Evolutionary conservation across 495 filamentous ascomycete genomes (phyloP), one percentile per base, ranked within the genome.

Genomic region (Tricharina praecox): DNA sequence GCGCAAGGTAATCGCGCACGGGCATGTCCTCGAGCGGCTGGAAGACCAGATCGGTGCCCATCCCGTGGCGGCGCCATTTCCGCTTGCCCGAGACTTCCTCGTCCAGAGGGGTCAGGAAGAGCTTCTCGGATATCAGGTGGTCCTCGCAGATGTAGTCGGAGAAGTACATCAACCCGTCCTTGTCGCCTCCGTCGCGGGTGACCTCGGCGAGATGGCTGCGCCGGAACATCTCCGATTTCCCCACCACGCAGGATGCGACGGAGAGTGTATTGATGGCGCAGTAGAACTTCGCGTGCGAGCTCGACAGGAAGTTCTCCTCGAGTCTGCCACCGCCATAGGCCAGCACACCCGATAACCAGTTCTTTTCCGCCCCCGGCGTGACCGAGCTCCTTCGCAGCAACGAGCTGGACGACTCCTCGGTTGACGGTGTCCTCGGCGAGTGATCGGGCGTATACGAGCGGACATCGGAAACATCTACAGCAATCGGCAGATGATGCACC

Each of bases 211-310:
- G 76, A 56, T 99, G 88, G 0, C 86, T 87, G 40, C 79, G 81
- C 23, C 90, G 82, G 68, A 96, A 96, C 82, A 99, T 93, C 65
- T 90, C 96, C 45, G 83, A 92, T 66, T 99, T 99, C 21, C 90
- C 90, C 4, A 96, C 82, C 46, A 92, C 83, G 63, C 92, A 96
- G 4, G 92, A 87, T 0, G 90, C 88, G 48, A 96, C 67, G 15
- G 78, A 69, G 20, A 94, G 82, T 4, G 86, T 85, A 67, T 95
- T 94, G 71, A 96, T 96, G 48, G 88, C 90, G 18, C 80, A 82
- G 67, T 99, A 99, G 71, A 99, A 94, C 58, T 99, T 99, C 44
- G 86, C 86, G 64, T 99, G 92, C 0, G 85, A 79, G 7, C 85
- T 87, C 0, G 86, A 79, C 67, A 95, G 76, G 67, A 99, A 99